These are phyloP conservation scores for Ulota crispa DNA, from an alignment of 225 moss, liverwort and hornwort genomes.

Conservation along the genomic window DNA sequence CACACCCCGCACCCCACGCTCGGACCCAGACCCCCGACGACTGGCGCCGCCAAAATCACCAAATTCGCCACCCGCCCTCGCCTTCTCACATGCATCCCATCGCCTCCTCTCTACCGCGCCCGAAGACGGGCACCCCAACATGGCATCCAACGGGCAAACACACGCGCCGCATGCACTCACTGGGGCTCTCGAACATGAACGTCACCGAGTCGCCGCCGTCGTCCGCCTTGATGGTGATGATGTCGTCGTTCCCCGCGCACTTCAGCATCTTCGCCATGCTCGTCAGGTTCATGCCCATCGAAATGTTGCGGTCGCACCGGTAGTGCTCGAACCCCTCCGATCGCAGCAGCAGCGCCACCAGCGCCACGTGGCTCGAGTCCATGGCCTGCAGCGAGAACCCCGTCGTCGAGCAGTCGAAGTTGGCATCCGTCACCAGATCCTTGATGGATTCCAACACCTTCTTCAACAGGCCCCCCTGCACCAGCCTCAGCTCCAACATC, in stretches of 20 bases:
- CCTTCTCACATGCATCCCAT: not conserved
- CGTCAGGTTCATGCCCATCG: constrained; percentile 92
- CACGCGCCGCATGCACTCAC: constrained; percentile 5
- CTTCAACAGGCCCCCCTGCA: constrained; percentile 88
- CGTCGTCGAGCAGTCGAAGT: constrained; percentile 83
- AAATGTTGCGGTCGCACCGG: constrained; percentile 86
- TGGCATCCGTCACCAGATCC: constrained; percentile 55
- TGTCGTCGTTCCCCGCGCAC: constrained; percentile 95
- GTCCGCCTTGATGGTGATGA: constrained; percentile 94
- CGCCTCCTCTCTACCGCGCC: not conserved
- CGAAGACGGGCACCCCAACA: not conserved
- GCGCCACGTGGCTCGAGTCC: constrained; percentile 94
- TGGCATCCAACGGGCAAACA: rapidly evolving
- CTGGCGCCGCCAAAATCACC: too few relatives aligned
- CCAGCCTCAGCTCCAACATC: constrained; percentile 94
- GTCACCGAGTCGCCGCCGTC: constrained; percentile 92
- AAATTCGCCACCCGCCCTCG: not conserved
- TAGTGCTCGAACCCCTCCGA: constrained; percentile 96
- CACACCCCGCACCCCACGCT: not conserved
- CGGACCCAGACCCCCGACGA: rapidly evolving
- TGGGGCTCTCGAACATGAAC: constrained; percentile 90
- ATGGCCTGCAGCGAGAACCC: constrained; percentile 94
- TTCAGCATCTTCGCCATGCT: constrained; percentile 96
- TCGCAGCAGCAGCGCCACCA: constrained; percentile 79
- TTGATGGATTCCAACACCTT: constrained; percentile 89